phyloP scores from a whole-genome alignment of 1,284 basidiomycete species.

The Malassezia caprae region DNA sequence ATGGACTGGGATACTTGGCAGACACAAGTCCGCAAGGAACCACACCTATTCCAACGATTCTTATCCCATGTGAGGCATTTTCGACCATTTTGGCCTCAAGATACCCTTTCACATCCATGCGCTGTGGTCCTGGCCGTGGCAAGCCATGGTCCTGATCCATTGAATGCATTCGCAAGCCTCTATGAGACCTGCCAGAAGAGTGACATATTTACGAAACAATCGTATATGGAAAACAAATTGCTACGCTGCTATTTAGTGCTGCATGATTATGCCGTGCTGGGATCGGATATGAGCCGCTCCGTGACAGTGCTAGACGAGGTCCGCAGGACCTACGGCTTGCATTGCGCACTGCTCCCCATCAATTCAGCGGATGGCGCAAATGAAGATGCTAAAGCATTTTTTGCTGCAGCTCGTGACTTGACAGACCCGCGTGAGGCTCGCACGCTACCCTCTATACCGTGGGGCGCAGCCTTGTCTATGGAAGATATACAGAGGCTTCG shows the following conservation, averaged over 20 bases:
- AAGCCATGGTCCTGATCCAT: slow-evolving; percentile 31
- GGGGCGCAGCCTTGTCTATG: slow-evolving; percentile 53
- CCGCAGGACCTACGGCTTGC: slow-evolving; percentile 41
- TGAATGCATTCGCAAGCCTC: slow-evolving; percentile 42
- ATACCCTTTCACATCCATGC: slow-evolving; percentile 5
- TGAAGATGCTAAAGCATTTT: not conserved
- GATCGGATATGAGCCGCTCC: slow-evolving; percentile 27
- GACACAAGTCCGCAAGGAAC: not conserved
- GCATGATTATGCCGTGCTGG: slow-evolving; percentile 30
- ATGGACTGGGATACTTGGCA: not conserved
- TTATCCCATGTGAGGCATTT: slow-evolving; percentile 10
- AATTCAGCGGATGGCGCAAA: slow-evolving; percentile 23
- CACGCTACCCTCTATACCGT: not conserved
- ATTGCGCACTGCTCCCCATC: slow-evolving; percentile 39
- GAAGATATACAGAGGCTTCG: slow-evolving; percentile 70
- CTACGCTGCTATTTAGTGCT: slow-evolving; percentile 42
- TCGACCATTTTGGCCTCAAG: slow-evolving; percentile 6
- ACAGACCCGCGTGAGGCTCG: not conserved
- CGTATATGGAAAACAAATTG: slow-evolving; percentile 35
- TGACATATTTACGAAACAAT: slow-evolving; percentile 24
- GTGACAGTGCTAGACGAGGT: slow-evolving; percentile 35
- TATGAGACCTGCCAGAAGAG: slow-evolving; percentile 24
- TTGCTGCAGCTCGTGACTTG: not conserved
- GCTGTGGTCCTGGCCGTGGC: slow-evolving; percentile 34
- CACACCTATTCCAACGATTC: slow-evolving; percentile 21